Percentiles rank a stretch among this genome's conserved stretches.
Evolutionary conservation across 371 early-diverging fungal genomes (phyloP).

Genomic region (Lichtheimia hyalospora): DNA sequence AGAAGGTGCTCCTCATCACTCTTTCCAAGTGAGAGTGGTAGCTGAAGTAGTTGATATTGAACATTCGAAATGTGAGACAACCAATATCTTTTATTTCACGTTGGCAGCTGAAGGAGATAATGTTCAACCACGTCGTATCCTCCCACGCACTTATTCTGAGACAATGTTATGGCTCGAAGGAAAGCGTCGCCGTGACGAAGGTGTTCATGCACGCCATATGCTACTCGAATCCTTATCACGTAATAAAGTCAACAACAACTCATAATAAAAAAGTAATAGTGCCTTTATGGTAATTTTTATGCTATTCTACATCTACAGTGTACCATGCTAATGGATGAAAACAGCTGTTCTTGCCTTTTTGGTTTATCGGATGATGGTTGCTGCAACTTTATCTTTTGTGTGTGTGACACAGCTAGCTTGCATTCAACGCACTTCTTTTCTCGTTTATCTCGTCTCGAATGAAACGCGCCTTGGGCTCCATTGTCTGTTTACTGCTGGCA

Average conservation of each 20-base stretch:
- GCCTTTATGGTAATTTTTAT: too few relatives aligned
- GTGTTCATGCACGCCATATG: constrained; percentile 12
- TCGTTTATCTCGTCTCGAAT: too few relatives aligned
- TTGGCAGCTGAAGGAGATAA: constrained; percentile 48
- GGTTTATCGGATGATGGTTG: too few relatives aligned
- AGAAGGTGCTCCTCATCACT: constrained; percentile 43
- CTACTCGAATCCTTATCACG: constrained; percentile 10
- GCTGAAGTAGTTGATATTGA: constrained; percentile 81
- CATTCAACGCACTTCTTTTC: too few relatives aligned
- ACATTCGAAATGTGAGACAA: constrained; percentile 55
- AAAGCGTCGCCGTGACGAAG: constrained; percentile 30
- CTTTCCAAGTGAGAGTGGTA: constrained; percentile 74
- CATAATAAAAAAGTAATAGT: too few relatives aligned
- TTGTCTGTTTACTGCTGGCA: too few relatives aligned
- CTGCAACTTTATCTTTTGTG: too few relatives aligned
- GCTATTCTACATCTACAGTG: background rate
- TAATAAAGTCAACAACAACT: background rate
- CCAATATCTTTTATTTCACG: constrained; percentile 88
- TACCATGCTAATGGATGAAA: background rate
- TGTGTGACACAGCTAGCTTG: too few relatives aligned
- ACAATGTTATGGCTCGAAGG: constrained; percentile 78
- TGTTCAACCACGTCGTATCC: constrained; percentile 21
- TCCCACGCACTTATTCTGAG: constrained; percentile 79
- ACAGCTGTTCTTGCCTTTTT: too few relatives aligned
- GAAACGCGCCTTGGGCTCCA: too few relatives aligned